Conservation (phyloP, 192 early-diverging fungal genomes). For the Coemansia sp. region DNA sequence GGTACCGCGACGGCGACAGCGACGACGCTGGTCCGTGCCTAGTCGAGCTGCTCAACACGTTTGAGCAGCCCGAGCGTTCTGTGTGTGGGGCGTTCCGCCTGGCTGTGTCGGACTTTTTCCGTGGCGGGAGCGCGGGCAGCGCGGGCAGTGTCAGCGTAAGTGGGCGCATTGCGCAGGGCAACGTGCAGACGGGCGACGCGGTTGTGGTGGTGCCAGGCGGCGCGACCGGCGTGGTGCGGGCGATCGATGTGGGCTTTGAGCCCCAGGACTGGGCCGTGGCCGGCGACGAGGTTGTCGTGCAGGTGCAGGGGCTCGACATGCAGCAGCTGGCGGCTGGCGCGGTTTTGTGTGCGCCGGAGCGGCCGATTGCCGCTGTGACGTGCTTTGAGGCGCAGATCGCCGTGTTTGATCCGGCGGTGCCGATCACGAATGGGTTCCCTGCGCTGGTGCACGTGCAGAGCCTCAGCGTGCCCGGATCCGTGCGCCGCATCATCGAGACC, state of each 20-base stretch:
- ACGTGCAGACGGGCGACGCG: conserved; percentile 83
- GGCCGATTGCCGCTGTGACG: conserved; percentile 74
- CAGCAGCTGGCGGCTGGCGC: conserved; percentile 66
- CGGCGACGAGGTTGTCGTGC: conserved; percentile 86
- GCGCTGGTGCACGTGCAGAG: conserved; percentile 86
- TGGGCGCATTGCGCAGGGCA: conserved; percentile 85
- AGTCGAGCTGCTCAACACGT: conserved; percentile 69
- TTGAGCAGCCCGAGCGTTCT: conserved; percentile 70
- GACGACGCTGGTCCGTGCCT: conserved; percentile 76
- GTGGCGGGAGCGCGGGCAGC: conserved; percentile 68
- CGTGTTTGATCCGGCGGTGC: conserved; percentile 89
- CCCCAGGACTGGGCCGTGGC: conserved; percentile 84
- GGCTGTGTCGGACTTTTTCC: conserved; percentile 86
- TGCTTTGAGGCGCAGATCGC: conserved; percentile 84
- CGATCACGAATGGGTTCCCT: conserved; percentile 89
- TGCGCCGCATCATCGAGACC: conserved; percentile 73
- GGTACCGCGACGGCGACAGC: conserved; percentile 59
- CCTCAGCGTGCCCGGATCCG: conserved; percentile 71
- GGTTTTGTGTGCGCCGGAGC: conserved; percentile 70
- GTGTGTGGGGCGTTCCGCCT: conserved; percentile 84
- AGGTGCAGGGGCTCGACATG: conserved; percentile 56
- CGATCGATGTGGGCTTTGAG: conserved; percentile 71
- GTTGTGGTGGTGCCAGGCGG: conserved; percentile 80
- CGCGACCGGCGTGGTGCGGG: conserved; percentile 73
- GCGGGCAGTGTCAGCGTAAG: conserved; percentile 73